Evolutionary conservation across 306 rosid genomes (phyloP).

Genomic region (Rubus parviflorus): DNA sequence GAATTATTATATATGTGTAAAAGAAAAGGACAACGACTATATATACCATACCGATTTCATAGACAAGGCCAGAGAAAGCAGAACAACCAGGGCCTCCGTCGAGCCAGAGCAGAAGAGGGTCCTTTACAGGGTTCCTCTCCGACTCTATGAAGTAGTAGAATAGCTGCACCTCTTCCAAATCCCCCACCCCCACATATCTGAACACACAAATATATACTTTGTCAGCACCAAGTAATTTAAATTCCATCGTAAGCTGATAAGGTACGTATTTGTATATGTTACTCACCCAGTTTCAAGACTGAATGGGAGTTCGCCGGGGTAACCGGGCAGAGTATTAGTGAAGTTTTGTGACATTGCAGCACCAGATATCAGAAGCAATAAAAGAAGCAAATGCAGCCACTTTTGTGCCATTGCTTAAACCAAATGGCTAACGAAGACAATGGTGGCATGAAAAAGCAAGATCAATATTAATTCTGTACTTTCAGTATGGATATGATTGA

Average conservation of each 20-base stretch:
- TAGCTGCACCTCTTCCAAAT: constrained; percentile 6
- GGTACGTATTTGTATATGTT: neutral
- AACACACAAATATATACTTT: neutral
- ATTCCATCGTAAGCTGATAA: neutral
- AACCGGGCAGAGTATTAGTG: constrained; percentile 2
- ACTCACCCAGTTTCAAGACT: constrained; percentile 28
- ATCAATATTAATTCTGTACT: no score
- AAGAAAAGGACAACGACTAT: neutral
- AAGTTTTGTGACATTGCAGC: neutral
- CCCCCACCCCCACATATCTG: constrained; percentile 31
- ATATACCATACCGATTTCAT: constrained; percentile 26
- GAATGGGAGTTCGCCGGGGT: constrained; percentile 9
- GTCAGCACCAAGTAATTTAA: neutral
- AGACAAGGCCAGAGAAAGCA: constrained; percentile 20
- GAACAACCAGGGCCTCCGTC: constrained; percentile 40
- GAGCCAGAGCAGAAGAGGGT: constrained; percentile 46
- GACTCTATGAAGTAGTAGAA: constrained; percentile 23
- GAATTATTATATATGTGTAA: no score
- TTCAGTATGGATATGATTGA: no score
- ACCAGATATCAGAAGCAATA: neutral
- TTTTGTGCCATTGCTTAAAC: neutral
- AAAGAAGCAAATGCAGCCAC: neutral
- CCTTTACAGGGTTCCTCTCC: constrained; percentile 26
- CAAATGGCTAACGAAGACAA: neutral
- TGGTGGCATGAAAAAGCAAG: neutral